phyloP scores from a whole-genome alignment of 2,329 filamentous ascomycete species.

The Aaosphaeria pasadenensis region DNA sequence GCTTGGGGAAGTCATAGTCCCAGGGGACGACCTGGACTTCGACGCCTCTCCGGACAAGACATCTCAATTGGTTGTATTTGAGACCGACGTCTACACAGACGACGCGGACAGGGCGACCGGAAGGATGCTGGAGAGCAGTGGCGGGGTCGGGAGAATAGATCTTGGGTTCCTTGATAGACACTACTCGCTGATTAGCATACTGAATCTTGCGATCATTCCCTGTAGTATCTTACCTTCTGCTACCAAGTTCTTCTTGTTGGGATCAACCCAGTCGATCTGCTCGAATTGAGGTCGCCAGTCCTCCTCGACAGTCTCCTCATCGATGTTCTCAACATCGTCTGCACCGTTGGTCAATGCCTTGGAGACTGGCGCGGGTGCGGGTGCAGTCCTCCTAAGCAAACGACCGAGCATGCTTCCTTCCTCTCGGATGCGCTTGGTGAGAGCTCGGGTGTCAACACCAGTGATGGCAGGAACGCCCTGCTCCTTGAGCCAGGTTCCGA shows the following conservation, averaged over 20 bases:
- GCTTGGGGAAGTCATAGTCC: slow-evolving; percentile 83
- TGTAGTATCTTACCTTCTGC: slow-evolving; percentile 69
- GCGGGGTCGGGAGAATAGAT: slow-evolving; percentile 75
- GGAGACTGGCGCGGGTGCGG: slow-evolving; percentile 22
- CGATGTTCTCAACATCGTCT: slow-evolving; percentile 20
- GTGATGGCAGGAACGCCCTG: slow-evolving; percentile 92
- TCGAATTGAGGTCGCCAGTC: slow-evolving; percentile 66
- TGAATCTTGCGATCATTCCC: not conserved
- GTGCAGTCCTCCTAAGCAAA: slow-evolving; percentile 69
- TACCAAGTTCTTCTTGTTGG: slow-evolving; percentile 89
- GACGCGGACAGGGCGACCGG: slow-evolving; percentile 81
- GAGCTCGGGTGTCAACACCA: slow-evolving; percentile 85
- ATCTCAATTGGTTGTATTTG: slow-evolving; percentile 97
- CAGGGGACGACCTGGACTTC: slow-evolving; percentile 94
- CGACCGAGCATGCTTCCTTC: slow-evolving; percentile 96
- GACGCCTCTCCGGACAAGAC: slow-evolving; percentile 84
- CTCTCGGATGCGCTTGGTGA: slow-evolving; percentile 92
- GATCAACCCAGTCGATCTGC: slow-evolving; percentile 81
- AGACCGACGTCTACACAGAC: slow-evolving; percentile 94
- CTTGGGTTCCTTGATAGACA: slow-evolving; percentile 83
- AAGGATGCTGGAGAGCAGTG: slow-evolving; percentile 77
- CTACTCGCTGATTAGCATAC: slow-evolving; percentile 50
- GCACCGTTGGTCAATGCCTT: slow-evolving; percentile 29
- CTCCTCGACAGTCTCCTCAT: slow-evolving; percentile 17
- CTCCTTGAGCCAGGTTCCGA: slow-evolving; percentile 95